Base-by-base conservation (phyloP, 495 filamentous ascomycete genomes). In the Xylaria grammica region DNA sequence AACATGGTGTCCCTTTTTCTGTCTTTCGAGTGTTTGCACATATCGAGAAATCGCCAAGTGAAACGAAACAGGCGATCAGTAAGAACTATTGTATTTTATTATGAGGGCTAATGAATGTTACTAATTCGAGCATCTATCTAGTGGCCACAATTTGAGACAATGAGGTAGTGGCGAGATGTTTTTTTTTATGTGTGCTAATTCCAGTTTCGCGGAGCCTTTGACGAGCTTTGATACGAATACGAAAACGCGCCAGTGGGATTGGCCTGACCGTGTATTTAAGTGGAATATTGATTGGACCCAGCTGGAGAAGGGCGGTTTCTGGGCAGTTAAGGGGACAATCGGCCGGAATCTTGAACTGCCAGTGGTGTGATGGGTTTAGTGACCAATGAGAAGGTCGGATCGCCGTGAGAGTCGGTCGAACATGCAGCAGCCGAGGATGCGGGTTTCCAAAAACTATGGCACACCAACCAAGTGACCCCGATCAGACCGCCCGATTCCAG, bases 221-320 rank as follows among this genome's bases (percentile, higher is more conserved):
- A 2, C n/a, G 27, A 34, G 29, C 22, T 51, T 44, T 10, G 53
- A 64, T 64, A 58, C 62, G 62, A 64, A 64, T 64, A 64, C 62
- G 62, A 64, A 64, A 57, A 58, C 62, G 62, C 46, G 27, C 10
- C 44, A 55, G 19, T 44, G 51, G 26, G 40, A 38, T 30, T 36
- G n/a, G 15, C 2, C 4, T 32, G 61, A 64, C 62, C 15, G 62
- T 64, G 29, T 48, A 29, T 63, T 56, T 63, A 54, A 45, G 8
- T n/a, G 2, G 4, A 4, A 13, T 38, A 40, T 20, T 53, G 34
- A 34, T 53, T 30, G 36, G 26, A 30, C 29, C 46, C 34, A 26
- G 36, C 15, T 24, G 11, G 55, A 58, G 44, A 60, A 36, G 59
- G 59, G 46, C 6, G 11, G 5, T 36, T 5, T 36, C 5, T 36